Conservation (phyloP, 2,329 filamentous ascomycete genomes). For the Trichophyton equinum region DNA sequence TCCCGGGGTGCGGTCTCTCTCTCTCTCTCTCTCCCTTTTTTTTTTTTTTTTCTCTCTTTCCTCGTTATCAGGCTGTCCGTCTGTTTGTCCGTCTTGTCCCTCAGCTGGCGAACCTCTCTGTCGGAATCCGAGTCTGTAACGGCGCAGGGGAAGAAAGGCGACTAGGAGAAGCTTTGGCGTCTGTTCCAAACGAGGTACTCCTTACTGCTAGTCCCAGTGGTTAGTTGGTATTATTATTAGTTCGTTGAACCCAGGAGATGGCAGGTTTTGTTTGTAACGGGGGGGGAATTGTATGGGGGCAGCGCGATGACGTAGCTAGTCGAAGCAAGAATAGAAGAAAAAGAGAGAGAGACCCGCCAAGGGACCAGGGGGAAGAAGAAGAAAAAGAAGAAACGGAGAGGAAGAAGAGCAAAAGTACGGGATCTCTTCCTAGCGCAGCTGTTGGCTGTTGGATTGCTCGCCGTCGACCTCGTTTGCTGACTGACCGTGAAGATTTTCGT, state of each 20-base stretch:
- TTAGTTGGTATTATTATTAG: not conserved
- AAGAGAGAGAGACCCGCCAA: not conserved
- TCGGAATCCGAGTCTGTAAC: not conserved
- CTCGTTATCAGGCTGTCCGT: not conserved
- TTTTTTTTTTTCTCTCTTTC: no score
- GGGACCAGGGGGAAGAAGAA: not conserved
- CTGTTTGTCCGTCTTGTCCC: not conserved
- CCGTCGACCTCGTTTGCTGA: not conserved
- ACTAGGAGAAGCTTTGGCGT: slow-evolving; percentile 1
- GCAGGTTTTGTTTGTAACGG: not conserved
- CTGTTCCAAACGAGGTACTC: not conserved
- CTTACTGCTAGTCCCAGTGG: not conserved
- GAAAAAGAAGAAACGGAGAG: not conserved
- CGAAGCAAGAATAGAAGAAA: no score
- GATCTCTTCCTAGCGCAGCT: not conserved
- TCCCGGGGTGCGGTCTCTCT: not conserved
- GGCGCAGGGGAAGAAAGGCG: not conserved
- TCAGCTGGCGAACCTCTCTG: not conserved
- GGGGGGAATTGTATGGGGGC: not conserved
- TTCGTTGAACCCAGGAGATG: not conserved
- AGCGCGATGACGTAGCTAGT: slow-evolving; percentile 2
- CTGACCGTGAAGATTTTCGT: no score
- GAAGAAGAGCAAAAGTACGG: not conserved
- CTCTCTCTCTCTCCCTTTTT: no score
- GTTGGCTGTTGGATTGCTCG: not conserved